phyloP scores from a whole-genome alignment of 1,284 basidiomycete genomes.

The Flammula alnicola region DNA sequence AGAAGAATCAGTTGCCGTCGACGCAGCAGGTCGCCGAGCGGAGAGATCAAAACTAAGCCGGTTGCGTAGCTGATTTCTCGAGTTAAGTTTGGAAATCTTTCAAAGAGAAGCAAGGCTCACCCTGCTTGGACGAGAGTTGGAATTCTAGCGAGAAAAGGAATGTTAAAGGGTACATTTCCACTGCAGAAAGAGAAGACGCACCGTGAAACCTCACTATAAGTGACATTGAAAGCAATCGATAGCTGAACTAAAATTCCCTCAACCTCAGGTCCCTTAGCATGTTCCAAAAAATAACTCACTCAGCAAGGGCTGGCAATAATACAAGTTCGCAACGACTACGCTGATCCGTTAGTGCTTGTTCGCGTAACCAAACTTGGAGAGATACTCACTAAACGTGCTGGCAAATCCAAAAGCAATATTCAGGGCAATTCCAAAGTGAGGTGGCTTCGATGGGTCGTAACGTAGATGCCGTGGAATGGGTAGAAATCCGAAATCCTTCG shows the following conservation, averaged over 20 bases:
- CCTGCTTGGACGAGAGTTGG: constrained; percentile 56
- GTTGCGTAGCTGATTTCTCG: constrained; percentile 51
- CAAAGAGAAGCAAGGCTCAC: constrained; percentile 30
- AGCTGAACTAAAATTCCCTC: constrained; percentile 48
- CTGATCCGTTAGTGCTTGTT: neutral
- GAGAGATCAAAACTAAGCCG: constrained; percentile 65
- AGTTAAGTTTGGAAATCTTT: constrained; percentile 37
- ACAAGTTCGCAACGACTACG: constrained; percentile 64
- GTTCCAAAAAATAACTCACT: constrained; percentile 43
- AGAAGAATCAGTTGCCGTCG: constrained; percentile 57
- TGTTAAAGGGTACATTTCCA: neutral
- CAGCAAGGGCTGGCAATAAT: constrained; percentile 75
- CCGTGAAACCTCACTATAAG: constrained; percentile 63
- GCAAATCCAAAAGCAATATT: constrained; percentile 70
- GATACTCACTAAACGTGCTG: constrained; percentile 60
- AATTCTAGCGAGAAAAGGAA: constrained; percentile 36
- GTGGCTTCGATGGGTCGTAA: constrained; percentile 61
- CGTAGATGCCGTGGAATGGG: constrained; percentile 68
- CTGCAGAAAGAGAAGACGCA: constrained; percentile 26
- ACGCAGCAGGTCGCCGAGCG: constrained; percentile 70
- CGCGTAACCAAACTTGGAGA: too few species aligned
- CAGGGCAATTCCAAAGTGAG: constrained; percentile 62
- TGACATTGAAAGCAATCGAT: constrained; percentile 56
- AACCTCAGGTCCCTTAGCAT: neutral
- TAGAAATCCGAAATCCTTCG: constrained; percentile 62